Conservation (phyloP, 805 yeast species). For the Debaryomyces maramus region DNA sequence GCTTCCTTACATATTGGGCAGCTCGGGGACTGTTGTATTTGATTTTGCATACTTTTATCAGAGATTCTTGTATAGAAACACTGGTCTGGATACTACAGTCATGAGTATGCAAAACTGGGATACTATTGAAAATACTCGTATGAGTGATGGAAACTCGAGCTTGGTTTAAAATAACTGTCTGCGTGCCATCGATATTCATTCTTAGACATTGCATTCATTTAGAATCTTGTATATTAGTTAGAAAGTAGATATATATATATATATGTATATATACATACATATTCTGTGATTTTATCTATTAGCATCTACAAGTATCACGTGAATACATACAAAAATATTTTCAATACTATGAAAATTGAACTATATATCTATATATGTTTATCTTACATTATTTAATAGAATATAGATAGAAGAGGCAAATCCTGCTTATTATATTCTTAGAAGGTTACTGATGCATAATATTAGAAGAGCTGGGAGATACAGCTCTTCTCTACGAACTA, state of each 20-base stretch:
- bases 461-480: not conserved
- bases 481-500: not conserved
- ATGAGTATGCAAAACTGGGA: constrained; percentile 23
- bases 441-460: not conserved
- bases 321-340: constrained; percentile 1
- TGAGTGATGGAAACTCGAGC: not conserved
- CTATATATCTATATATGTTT: too few species aligned
- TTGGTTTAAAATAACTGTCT: too few species aligned
- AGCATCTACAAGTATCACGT: too few species aligned
- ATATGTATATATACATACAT: too few species aligned
- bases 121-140: not conserved
- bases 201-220: not conserved
- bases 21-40: constrained; percentile 80
- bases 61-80: constrained; percentile 34
- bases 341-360: too few species aligned
- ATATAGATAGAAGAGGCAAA: too few species aligned
- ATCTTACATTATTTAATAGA: too few species aligned
- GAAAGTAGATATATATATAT: not conserved
- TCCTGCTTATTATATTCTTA: too few species aligned
- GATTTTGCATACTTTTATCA: constrained; percentile 73
- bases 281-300: too few species aligned
- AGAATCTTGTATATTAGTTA: not conserved
- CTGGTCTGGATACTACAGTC: constrained; percentile 18
- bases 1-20: constrained; percentile 79
- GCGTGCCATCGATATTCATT: too few species aligned